Evolutionary conservation across 495 filamentous ascomycete genomes (phyloP).

Genomic region (Xylaria sp.): DNA sequence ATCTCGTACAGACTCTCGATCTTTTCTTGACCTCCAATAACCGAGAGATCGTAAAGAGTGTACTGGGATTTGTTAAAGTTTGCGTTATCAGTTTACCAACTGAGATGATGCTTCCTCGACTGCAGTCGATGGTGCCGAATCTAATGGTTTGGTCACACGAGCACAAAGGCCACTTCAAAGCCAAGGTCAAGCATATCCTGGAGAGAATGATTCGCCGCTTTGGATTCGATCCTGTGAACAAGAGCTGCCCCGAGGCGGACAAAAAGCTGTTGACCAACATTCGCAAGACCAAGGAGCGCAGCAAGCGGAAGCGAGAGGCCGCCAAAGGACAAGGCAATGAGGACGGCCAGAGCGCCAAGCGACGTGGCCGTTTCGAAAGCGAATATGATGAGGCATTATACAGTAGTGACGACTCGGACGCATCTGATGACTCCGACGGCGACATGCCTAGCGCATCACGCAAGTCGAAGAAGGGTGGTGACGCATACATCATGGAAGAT

Average conservation of each 20-base stretch:
- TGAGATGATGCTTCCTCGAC: slow-evolving; percentile 73
- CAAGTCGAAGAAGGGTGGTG: slow-evolving; percentile 61
- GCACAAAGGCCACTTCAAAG: slow-evolving; percentile 93
- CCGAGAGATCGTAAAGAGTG: slow-evolving; percentile 91
- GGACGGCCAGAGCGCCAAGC: slow-evolving; percentile 53
- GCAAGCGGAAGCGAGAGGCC: slow-evolving; percentile 83
- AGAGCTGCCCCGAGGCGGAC: slow-evolving; percentile 79
- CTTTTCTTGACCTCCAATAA: slow-evolving; percentile 94
- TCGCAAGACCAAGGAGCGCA: slow-evolving; percentile 86
- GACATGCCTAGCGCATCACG: slow-evolving; percentile 61
- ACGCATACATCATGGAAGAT: slow-evolving; percentile 88
- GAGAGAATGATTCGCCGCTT: slow-evolving; percentile 92
- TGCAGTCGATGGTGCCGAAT: slow-evolving; percentile 80
- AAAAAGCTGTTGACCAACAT: slow-evolving; percentile 91
- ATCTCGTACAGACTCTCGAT: slow-evolving; percentile 90
- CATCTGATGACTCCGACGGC: slow-evolving; percentile 66
- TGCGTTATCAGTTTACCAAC: slow-evolving; percentile 84
- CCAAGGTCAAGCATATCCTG: slow-evolving; percentile 96
- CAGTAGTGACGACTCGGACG: slow-evolving; percentile 73
- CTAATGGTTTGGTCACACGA: slow-evolving; percentile 96
- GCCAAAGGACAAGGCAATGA: slow-evolving; percentile 59
- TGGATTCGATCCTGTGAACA: slow-evolving; percentile 78
- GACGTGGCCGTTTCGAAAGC: slow-evolving; percentile 74
- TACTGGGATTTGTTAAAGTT: slow-evolving; percentile 96
- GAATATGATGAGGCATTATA: slow-evolving; percentile 97